Evolutionary conservation across 805 yeast genomes (phyloP).

Genomic region (Saturnispora zaruensis): DNA sequence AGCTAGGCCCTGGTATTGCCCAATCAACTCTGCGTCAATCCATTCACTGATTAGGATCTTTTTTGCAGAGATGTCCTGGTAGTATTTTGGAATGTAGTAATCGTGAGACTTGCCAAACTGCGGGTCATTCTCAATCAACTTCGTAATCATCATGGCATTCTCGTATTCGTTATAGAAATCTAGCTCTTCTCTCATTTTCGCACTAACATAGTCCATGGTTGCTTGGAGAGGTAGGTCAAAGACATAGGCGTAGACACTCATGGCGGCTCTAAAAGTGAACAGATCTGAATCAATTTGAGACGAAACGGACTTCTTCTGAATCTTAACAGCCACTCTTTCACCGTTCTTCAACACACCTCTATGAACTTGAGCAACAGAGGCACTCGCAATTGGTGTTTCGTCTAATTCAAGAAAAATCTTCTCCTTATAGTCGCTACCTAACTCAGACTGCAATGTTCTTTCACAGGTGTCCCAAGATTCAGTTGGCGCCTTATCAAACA

Average conservation of each 20-base stretch:
- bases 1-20: conserved; percentile 36
- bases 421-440: conserved; percentile 36
- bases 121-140: conserved; percentile 35
- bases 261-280: conserved; percentile 43
- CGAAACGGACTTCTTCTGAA: conserved; percentile 55
- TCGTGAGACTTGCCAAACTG: conserved; percentile 27
- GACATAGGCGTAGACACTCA: conserved; percentile 44
- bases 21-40: conserved; percentile 62
- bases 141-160: conserved; percentile 39
- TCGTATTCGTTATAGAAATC: conserved; percentile 49
- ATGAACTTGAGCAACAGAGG: conserved; percentile 68
- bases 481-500: conserved; percentile 63
- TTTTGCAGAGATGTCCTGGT: conserved; percentile 35
- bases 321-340: conserved; percentile 52
- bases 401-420: conserved; percentile 38
- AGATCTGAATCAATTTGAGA: conserved; percentile 57
- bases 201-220: conserved; percentile 48
- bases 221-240: conserved; percentile 59
- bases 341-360: conserved; percentile 40
- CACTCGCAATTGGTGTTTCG: conserved; percentile 60
- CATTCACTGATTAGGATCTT: conserved; percentile 62
- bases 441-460: conserved; percentile 29
- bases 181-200: conserved; percentile 50
- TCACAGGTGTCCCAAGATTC: conserved; percentile 45
- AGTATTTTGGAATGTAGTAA: conserved; percentile 50